These are phyloP conservation scores for Aleurites moluccanus DNA, from an alignment of 441 rosid genomes.

Conservation along the genomic window DNA sequence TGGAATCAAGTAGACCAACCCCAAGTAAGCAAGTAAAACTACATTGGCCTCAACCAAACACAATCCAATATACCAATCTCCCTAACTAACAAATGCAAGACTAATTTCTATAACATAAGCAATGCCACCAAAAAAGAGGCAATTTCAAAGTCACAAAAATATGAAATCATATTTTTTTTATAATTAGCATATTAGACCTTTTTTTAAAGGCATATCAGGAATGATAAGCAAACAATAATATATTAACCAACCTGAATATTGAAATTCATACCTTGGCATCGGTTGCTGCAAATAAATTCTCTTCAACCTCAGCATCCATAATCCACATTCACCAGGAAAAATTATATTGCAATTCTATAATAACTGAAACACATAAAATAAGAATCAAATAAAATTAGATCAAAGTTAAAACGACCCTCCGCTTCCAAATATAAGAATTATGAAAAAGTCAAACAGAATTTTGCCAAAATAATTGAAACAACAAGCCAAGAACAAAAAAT, in stretches of 20 bases:
- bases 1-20: background rate
- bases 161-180: background rate
- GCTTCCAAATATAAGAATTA: background rate
- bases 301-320: conserved; percentile 95
- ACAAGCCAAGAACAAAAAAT: background rate
- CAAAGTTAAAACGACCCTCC: conserved; percentile 12
- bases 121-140: background rate
- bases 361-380: conserved; percentile 34
- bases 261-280: conserved; percentile 86
- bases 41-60: conserved; percentile 4
- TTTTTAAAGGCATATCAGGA: background rate
- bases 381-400: conserved; percentile 22
- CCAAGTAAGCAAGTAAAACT: background rate
- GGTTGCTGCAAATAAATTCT: conserved; percentile 79
- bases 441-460: background rate
- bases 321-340: conserved; percentile 38
- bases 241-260: background rate
- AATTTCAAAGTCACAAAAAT: background rate
- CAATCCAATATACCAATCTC: conserved; percentile 7
- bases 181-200: too few species aligned
- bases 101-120: too few species aligned
- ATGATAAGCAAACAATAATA: background rate
- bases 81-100: background rate
- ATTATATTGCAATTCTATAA: conserved; percentile 33
- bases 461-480: conserved; percentile 8